Base-by-base conservation (phyloP, 768 basidiomycete species). In the Leccinum longicurvipes region DNA sequence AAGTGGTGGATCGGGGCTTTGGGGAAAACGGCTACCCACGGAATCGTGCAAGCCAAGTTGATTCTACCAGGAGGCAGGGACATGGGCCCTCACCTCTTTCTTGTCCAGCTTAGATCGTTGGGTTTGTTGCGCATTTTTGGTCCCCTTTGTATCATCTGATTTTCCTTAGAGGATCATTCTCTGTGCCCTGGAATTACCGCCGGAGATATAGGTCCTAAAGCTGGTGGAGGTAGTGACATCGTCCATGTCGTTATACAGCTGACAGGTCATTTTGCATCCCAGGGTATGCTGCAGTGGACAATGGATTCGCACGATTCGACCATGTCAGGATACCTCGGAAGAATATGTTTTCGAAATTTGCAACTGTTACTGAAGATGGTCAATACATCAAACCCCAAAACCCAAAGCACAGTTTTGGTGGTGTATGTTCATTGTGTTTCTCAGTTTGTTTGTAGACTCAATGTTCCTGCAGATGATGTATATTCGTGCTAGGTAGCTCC, bases 1-100 rank as follows among this genome's bases (percentile, higher is more conserved):
- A 92, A 92, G 66, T 92, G 89, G 88, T 92, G 89, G 90, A 81
- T 88, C 52, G 89, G 89, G 8, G 85, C 77, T 6, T 72, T 88
- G 14, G 89, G 83, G 0, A 85, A 83, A 71, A 85, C 84, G 0
- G 82, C 89, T 0, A 89, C 87, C 0, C 87, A 90, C 65, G 87
- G 87, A 5, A 79, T 88, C 14, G 81, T 91, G 0, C 88, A 90
- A 67, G 89, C 90, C 4, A 84, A 86, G 66, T 74, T 92, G 10
- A 81, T 87, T 34, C 73, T 90, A 0, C 83, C 85, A 0, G 76
- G 70, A 1, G 84, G 81, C 17, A 76, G 78, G 63, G 81, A 84
- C 60, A 68, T 82, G 50, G 89, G 89, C 0, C 87, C 88, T 3
- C 87, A 91, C 70, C 72, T 91, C 42, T 91, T 92, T 71, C 78